Base-by-base conservation (phyloP, 2,329 filamentous ascomycete species). In the Clonostachys chloroleuca region DNA sequence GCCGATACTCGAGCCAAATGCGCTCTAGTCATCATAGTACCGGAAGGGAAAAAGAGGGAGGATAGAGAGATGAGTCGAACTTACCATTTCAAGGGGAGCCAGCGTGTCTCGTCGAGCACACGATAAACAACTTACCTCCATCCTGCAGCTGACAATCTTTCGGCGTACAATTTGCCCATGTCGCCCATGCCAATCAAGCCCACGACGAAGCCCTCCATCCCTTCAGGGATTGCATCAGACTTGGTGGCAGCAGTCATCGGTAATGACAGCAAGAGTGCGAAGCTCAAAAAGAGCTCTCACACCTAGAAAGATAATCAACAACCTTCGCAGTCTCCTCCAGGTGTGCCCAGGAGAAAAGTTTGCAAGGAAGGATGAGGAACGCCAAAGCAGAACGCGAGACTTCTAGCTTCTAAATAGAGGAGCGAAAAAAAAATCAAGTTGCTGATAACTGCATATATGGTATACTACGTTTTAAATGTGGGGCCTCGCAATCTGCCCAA, bases 1-100 rank as follows among this genome's bases (percentile, higher is more conserved):
- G 70, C 75, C 83, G 83, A 91, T 95, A 80, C 92, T 97, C 92
- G 90, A 97, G 92, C 92, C 92, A 97, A 97, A 97, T 97, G 92
- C 92, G 92, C 92, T 97, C 92, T 92, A 90, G 92, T 97, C 92
- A 97, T 97, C 92, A 95, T 91, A 66, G 41, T 20, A 34, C 16
- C 20, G 43, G 36, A 35, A 13, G 47, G 46, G 30, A 42, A 17
- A 47, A 41, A 43, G 43, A 49, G 34, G 47, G 51, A 48, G 37
- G 43, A 43, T 46, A 34, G 46, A 52, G 48, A 40, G 44, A 51
- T 41, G 45, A 24, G 24, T 46, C 46, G 43, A 40, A 63, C 71
- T 69, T 67, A 74, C 70, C 64, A 65, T 59, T 52, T 54, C 24
- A 30, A 30, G 46, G 34, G 14, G 16, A 47, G 35, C 24, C 16